Percentiles rank a stretch among this genome's conserved stretches.
phyloP scores from a whole-genome alignment of 2,329 filamentous ascomycete species.

The Ophiostoma himal-ulmi region DNA sequence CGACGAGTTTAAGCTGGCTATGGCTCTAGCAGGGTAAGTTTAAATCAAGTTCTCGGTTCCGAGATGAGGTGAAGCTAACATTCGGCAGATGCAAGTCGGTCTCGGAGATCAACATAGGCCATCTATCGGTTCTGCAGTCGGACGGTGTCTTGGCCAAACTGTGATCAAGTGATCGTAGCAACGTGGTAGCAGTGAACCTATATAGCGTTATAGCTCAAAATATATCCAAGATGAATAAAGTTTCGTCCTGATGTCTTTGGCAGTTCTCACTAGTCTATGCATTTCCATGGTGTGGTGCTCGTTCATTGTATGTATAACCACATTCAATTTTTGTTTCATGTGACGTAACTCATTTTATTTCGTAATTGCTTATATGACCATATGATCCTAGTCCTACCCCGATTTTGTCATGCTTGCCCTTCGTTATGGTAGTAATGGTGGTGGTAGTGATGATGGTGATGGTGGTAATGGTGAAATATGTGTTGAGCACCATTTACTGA shows the following conservation, averaged over 20 bases:
- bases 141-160: conserved; percentile 7
- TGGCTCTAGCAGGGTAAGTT: conserved; percentile 16
- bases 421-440: background rate
- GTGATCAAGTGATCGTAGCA: background rate
- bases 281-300: too few relatives aligned
- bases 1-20: conserved; percentile 19
- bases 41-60: background rate
- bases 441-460: conserved; percentile 5
- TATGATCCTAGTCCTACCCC: background rate
- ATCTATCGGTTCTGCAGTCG: background rate
- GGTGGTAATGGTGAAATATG: conserved; percentile 1
- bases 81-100: background rate
- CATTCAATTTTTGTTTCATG: too few relatives aligned
- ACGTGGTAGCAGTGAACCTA: accelerated
- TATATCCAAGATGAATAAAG: background rate
- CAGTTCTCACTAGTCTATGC: too few relatives aligned
- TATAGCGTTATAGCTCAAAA: background rate
- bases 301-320: too few relatives aligned
- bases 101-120: conserved; percentile 10
- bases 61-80: background rate
- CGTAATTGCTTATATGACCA: background rate
- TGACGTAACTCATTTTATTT: background rate
- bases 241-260: too few relatives aligned
- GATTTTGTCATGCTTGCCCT: background rate
- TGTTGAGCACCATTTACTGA: background rate